Conservation (phyloP, 176 grass and related monocot species). For the barley (Hordeum vulgare) region MorexV3_pseudomolecules_assembly NC_058518.1:115824429-115824928, state of each 20-base stretch:
- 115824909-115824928: slow-evolving; percentile 96
- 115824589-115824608: background rate
- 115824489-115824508: background rate
- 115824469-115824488: background rate
- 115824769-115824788: slow-evolving; percentile 11
- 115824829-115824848: slow-evolving; percentile 18
- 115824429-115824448: background rate
- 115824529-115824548: background rate
- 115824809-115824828: background rate
- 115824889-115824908: slow-evolving; percentile 90
- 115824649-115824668: background rate
- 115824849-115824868: slow-evolving; percentile 46
- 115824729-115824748: no score
- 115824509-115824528: background rate
- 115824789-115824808: background rate
- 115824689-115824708: background rate
- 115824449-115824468: slow-evolving; percentile 9
- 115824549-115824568: background rate
- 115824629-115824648: background rate
- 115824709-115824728: background rate
- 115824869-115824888: slow-evolving; percentile 99
- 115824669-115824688: background rate
- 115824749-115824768: background rate
- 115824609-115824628: background rate
- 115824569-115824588: background rate